A percentile compares a stretch with the other conserved stretches of the same genome.
Evolutionary conservation across 78 protist genomes (phyloP).

Genomic region (Bigelowiella natans): DNA sequence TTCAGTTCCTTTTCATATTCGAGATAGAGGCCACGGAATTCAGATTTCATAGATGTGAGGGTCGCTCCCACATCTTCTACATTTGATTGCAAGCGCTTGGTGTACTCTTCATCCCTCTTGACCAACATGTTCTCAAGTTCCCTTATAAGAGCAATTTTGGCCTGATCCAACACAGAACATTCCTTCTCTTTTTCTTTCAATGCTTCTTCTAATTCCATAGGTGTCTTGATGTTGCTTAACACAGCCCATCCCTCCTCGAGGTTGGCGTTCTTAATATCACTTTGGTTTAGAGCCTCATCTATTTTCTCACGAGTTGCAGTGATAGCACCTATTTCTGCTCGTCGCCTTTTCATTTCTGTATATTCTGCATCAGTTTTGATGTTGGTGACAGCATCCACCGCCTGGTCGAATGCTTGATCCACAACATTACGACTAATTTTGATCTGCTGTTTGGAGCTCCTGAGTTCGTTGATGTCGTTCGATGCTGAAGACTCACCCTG

Average conservation of each 20-base stretch:
- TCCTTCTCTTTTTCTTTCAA: conserved; percentile 24
- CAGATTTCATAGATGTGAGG: conserved; percentile 18
- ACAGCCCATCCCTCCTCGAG: conserved; percentile 33
- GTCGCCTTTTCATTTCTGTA: neutral
- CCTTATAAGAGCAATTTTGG: conserved; percentile 30
- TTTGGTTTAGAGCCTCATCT: conserved; percentile 16
- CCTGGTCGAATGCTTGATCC: neutral
- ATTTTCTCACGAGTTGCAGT: neutral
- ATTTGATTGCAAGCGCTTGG: conserved; percentile 34
- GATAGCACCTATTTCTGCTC: neutral
- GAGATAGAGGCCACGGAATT: neutral
- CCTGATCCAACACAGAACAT: conserved; percentile 3
- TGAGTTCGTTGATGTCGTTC: neutral
- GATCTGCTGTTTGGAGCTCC: neutral
- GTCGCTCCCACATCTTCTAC: conserved; percentile 50
- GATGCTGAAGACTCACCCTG: neutral
- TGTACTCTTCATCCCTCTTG: conserved; percentile 57
- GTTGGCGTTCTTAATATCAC: conserved; percentile 19
- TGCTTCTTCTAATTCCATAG: conserved; percentile 16
- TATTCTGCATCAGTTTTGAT: neutral
- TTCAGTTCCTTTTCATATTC: conserved; percentile 37
- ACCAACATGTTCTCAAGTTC: conserved; percentile 40
- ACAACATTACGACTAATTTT: neutral
- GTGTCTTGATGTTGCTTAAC: conserved; percentile 17
- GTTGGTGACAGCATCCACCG: neutral